Conservation (phyloP, 2,329 filamentous ascomycete species). For the Tolypocladium endophyticum region DNA sequence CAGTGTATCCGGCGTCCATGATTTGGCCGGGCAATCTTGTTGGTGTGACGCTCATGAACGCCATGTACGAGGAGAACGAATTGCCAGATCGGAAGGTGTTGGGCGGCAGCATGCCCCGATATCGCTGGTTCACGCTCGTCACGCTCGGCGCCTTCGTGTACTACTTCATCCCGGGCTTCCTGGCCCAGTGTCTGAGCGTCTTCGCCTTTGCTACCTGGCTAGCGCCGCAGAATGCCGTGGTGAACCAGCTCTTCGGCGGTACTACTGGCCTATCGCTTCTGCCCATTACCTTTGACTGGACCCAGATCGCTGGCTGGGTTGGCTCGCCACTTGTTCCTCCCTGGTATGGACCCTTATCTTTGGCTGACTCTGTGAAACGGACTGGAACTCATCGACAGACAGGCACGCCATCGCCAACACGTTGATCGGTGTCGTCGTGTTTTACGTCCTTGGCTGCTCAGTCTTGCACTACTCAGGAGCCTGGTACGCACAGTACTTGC, state of each 20-base stretch:
- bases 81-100: constrained; percentile 38
- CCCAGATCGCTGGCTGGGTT: constrained; percentile 58
- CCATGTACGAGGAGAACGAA: constrained; percentile 56
- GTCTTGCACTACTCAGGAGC: constrained; percentile 54
- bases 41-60: constrained; percentile 56
- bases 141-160: constrained; percentile 50
- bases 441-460: constrained; percentile 50
- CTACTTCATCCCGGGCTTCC: constrained; percentile 59
- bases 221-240: constrained; percentile 52
- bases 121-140: constrained; percentile 51
- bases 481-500: constrained; percentile 55
- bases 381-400: not conserved
- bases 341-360: constrained; percentile 33
- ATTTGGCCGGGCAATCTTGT: constrained; percentile 64
- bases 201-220: constrained; percentile 67
- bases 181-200: constrained; percentile 58
- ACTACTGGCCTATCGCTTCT: constrained; percentile 56
- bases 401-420: constrained; percentile 66
- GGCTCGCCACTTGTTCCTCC: constrained; percentile 60
- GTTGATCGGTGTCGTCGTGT: constrained; percentile 53
- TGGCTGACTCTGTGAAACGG: not conserved
- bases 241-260: constrained; percentile 67
- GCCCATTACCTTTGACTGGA: constrained; percentile 70
- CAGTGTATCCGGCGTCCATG: constrained; percentile 58
- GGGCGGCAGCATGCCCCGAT: constrained; percentile 57